Evolutionary conservation across 495 filamentous ascomycete species (phyloP), one percentile per base, ranked within the genome.

Genomic region (Xylaria venustula): DNA sequence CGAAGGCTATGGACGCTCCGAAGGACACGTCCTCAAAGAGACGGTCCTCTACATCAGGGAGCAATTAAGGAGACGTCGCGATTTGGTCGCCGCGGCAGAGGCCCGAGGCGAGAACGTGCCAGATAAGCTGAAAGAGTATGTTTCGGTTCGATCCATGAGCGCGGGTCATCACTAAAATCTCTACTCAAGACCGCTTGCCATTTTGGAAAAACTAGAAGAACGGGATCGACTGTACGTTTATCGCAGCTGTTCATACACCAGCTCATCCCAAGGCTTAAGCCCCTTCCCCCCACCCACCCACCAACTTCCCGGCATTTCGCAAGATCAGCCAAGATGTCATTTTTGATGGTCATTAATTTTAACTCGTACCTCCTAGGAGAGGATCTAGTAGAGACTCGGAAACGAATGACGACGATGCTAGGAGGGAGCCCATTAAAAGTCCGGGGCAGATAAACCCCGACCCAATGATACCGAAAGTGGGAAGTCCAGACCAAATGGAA

Each of bases 1-100:
- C 15, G 85, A 90, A 68, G 92, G 92, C 7, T 88, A 92, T 69
- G 91, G 88, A 0, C 83, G 92, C 34, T 94, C 90, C 64, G 93
- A 97, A 76, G 89, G 88, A 42, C 79, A 91, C 22, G 91, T 97
- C 15, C 78, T 97, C 17, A 83, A 85, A 54, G 86, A 85, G 66
- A 92, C 91, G 0, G 83, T 92, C 2, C 84, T 87, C 20, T 90
- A 86, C 68, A 88, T 95, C 70, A 75, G 79, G 7, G 75, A 86
- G 54, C 78, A 90, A 70, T 70, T 96, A 17, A 77, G 78, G 50
- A 81, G 86, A 67, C 80, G 89, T 41, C 79, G 85, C 58, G 75
- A 78, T 48, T 74, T 94, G 32, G 81, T 91, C 36, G 76, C 79
- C 44, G 82, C 81, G 51, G 84, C 87, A 28, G 85, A 90, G 50